A percentile compares a stretch with the other conserved stretches of the same genome.
Evolutionary conservation across 2,329 filamentous ascomycete genomes (phyloP).

Genomic region (Ophiostoma ulmi): DNA sequence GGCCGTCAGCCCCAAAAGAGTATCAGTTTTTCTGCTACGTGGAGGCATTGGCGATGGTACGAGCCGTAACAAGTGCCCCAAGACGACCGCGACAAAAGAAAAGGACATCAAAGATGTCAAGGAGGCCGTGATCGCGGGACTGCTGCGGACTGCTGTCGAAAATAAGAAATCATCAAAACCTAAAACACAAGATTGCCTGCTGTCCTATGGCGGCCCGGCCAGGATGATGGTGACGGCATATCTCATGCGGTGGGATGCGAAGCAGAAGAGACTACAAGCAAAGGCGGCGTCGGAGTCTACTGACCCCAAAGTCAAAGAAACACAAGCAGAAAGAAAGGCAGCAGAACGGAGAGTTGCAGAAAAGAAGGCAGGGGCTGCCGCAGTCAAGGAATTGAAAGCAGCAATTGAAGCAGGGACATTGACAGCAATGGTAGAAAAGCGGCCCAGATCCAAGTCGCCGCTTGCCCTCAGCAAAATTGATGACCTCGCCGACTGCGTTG

Average conservation of each 20-base stretch:
- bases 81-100: constrained; percentile 22
- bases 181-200: neutral
- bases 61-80: neutral
- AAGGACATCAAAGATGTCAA: constrained; percentile 31
- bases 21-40: constrained; percentile 50
- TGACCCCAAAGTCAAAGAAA: neutral
- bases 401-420: neutral
- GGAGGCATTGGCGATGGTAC: constrained; percentile 19
- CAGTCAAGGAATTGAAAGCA: no score
- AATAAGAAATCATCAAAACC: neutral
- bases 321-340: neutral
- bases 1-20: constrained; percentile 46
- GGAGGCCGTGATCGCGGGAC: constrained; percentile 25
- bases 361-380: no score
- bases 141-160: constrained; percentile 15
- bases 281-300: neutral
- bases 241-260: constrained; percentile 24
- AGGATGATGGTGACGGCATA: constrained; percentile 24
- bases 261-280: constrained; percentile 15
- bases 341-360: no score
- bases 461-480: constrained; percentile 59
- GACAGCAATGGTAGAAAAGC: neutral
- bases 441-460: constrained; percentile 19
- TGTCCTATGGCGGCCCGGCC: constrained; percentile 11
- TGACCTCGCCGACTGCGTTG: constrained; percentile 72